Evolutionary conservation across 1,284 basidiomycete genomes (phyloP).

Genomic region (Uromyces viciae-fabae): DNA sequence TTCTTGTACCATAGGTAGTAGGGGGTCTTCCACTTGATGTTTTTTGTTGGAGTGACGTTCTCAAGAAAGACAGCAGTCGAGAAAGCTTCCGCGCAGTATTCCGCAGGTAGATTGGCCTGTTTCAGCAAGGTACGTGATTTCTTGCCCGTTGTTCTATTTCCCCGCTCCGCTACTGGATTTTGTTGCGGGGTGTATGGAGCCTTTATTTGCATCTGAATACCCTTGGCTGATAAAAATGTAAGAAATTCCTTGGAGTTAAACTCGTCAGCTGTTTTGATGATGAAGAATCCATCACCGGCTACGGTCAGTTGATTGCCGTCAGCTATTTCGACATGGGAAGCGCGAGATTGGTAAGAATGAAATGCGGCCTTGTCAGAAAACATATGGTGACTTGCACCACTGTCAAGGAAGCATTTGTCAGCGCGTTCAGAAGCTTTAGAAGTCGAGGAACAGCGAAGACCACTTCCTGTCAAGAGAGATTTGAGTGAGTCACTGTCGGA

Average conservation of each 20-base stretch:
- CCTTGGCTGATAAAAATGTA: neutral
- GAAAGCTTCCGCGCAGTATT: neutral
- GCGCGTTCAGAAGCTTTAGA: neutral
- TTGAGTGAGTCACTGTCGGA: neutral
- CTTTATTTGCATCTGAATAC: neutral
- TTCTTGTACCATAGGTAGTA: neutral
- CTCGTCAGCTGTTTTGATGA: neutral
- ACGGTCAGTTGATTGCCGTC: neutral
- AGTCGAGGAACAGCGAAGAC: neutral
- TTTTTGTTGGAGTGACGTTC: neutral
- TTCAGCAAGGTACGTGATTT: neutral
- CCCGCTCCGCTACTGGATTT: neutral
- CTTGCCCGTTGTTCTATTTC: neutral
- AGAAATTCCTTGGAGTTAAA: too few relatives aligned
- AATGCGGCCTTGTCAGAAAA: neutral
- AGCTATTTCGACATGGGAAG: neutral
- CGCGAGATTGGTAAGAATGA: neutral
- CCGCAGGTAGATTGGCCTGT: neutral
- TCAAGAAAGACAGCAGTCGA: neutral
- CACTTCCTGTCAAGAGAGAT: neutral
- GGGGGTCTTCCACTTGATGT: neutral
- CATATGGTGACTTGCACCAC: neutral
- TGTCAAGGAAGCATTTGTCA: neutral
- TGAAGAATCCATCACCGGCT: neutral
- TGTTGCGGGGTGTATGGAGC: neutral